Base-by-base conservation (phyloP, 164 flowering plant species). In the Pachysandra terminalis region DNA sequence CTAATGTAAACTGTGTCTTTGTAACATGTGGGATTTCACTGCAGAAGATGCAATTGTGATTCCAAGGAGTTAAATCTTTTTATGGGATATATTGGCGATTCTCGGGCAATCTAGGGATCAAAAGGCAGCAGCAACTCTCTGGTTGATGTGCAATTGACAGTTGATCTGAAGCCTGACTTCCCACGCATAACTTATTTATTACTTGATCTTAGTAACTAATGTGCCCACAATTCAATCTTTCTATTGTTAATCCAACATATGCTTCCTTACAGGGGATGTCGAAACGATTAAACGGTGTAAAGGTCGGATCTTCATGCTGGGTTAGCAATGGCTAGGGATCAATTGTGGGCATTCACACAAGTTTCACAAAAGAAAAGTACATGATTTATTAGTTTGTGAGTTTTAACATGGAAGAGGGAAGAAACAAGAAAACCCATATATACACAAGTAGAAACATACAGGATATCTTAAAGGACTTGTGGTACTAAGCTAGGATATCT, bases 311-410 rank as follows among this genome's bases (percentile, higher is more conserved):
- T 95, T 95, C n/a, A n/a, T 81, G 97, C 96, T 58, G 96, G 96
- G n/a, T 73, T 90, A 68, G 97, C 98, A 75, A 95, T 95, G 98
- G 97, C 98, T 68, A 82, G 98, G 71, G 97, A n/a, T n/a, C 98
- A 48, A 91, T 95, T 80, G 98, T n/a, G n/a, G n/a, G n/a, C n/a
- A n/a, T n/a, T n/a, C n/a, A n/a, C n/a, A n/a, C n/a, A n/a, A n/a
- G n/a, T n/a, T n/a, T n/a, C n/a, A n/a, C n/a, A n/a, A n/a, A n/a
- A n/a, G n/a, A n/a, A n/a, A n/a, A n/a, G n/a, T n/a, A n/a, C n/a
- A n/a, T n/a, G n/a, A n/a, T n/a, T n/a, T n/a, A n/a, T n/a, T n/a
- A n/a, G n/a, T n/a, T n/a, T n/a, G n/a, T n/a, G n/a, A n/a, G n/a
- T n/a, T n/a, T n/a, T n/a, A n/a, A n/a, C n/a, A n/a, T n/a, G n/a